Evolutionary conservation across 1,139 yeast genomes (phyloP).

Genomic region (Kodamaea sp.): DNA sequence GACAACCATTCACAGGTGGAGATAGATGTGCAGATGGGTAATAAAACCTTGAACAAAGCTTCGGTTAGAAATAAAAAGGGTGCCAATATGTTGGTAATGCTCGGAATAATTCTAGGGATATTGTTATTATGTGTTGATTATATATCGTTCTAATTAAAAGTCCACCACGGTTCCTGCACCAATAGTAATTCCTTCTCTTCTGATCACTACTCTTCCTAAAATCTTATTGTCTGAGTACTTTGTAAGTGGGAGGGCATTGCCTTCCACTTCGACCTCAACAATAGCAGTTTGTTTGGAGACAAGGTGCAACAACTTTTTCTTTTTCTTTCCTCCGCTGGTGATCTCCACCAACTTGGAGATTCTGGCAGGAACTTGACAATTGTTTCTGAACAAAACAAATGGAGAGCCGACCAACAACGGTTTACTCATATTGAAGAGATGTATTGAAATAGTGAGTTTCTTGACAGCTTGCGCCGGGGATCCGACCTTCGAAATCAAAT

Average conservation of each 20-base stretch:
- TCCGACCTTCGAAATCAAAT: slow-evolving; percentile 58
- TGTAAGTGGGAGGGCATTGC: slow-evolving; percentile 61
- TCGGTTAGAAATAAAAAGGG: slow-evolving; percentile 69
- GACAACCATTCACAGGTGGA: slow-evolving; percentile 74
- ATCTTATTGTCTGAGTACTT: slow-evolving; percentile 58
- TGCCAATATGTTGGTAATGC: slow-evolving; percentile 62
- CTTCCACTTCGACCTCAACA: slow-evolving; percentile 66
- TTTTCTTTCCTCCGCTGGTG: slow-evolving; percentile 40
- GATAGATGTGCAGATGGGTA: slow-evolving; percentile 71
- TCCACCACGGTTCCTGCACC: slow-evolving; percentile 75
- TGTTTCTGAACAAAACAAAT: slow-evolving; percentile 79
- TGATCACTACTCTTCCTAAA: slow-evolving; percentile 78
- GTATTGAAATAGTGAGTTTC: slow-evolving; percentile 56
- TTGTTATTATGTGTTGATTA: slow-evolving; percentile 65
- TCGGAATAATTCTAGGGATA: slow-evolving; percentile 63
- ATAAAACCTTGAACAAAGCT: slow-evolving; percentile 70
- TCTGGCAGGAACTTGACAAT: slow-evolving; percentile 74
- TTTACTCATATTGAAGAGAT: slow-evolving; percentile 66
- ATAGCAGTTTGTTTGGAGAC: slow-evolving; percentile 72
- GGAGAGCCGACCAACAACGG: slow-evolving; percentile 87
- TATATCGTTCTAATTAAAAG: slow-evolving; percentile 32
- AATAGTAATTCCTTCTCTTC: slow-evolving; percentile 83
- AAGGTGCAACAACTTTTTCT: slow-evolving; percentile 68
- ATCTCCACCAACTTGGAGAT: slow-evolving; percentile 57
- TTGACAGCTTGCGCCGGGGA: slow-evolving; percentile 49